Conservation (phyloP, 2,329 filamentous ascomycete genomes). For the Neodidymelliopsis sp. region DNA sequence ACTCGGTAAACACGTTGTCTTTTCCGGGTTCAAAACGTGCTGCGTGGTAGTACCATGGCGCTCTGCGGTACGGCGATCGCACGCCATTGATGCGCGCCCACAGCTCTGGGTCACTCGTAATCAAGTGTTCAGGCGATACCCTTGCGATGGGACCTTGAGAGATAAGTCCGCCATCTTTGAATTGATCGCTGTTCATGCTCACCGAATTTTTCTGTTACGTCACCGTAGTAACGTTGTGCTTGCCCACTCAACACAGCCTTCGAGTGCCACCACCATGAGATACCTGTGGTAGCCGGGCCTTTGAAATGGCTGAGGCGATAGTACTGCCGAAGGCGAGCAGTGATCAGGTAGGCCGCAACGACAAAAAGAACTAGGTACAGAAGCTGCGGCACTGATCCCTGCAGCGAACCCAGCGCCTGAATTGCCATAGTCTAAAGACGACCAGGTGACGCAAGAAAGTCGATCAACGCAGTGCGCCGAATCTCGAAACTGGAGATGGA, state of each 20-base stretch:
- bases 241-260: slow-evolving; percentile 37
- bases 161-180: not conserved
- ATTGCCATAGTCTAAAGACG: slow-evolving; percentile 18
- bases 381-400: slow-evolving; percentile 17
- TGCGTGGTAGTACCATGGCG: slow-evolving; percentile 49
- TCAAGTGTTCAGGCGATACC: slow-evolving; percentile 58
- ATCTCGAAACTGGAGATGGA: not conserved
- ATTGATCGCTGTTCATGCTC: not conserved
- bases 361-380: slow-evolving; percentile 24
- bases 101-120: slow-evolving; percentile 59
- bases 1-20: slow-evolving; percentile 63
- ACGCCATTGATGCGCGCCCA: slow-evolving; percentile 53
- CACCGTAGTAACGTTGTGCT: slow-evolving; percentile 36
- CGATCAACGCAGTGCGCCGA: not conserved
- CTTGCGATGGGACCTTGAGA: slow-evolving; percentile 52
- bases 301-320: slow-evolving; percentile 41
- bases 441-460: slow-evolving; percentile 4
- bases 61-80: slow-evolving; percentile 52
- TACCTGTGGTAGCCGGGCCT: slow-evolving; percentile 39
- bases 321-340: slow-evolving; percentile 34
- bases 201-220: slow-evolving; percentile 44
- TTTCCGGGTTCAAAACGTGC: slow-evolving; percentile 61
- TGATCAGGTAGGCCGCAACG: slow-evolving; percentile 23
- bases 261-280: slow-evolving; percentile 44
- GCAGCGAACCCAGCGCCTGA: slow-evolving; percentile 6